These are phyloP conservation scores for Arctium minus DNA, from an alignment of 129 eudicot species.

Conservation along the genomic window DNA sequence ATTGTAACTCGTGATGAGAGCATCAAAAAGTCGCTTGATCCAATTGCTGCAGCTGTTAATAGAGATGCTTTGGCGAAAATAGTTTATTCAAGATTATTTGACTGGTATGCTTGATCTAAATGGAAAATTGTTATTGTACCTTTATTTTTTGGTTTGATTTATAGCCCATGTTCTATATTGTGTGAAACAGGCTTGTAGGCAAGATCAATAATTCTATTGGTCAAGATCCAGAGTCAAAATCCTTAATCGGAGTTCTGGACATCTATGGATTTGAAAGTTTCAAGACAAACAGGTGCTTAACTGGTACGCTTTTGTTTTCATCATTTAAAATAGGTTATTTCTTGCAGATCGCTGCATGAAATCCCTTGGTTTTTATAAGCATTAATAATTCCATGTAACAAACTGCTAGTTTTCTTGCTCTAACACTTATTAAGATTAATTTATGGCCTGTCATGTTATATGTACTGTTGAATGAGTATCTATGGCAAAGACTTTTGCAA, in stretches of 20 bases:
- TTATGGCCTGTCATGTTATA: slow-evolving; percentile 14
- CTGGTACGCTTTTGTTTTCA: slow-evolving; percentile 84
- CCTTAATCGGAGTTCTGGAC: slow-evolving; percentile 88
- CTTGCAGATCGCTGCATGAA: slow-evolving; percentile 46
- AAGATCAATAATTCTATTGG: slow-evolving; percentile 90
- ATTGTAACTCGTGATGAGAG: slow-evolving; percentile 90
- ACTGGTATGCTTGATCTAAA: slow-evolving; percentile 54
- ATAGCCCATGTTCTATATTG: slow-evolving; percentile 9
- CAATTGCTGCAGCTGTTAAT: slow-evolving; percentile 63
- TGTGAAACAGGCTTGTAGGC: slow-evolving; percentile 68
- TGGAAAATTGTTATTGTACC: slow-evolving; percentile 4
- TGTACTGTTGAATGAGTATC: background rate
- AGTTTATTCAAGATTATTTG: slow-evolving; percentile 85
- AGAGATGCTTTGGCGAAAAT: slow-evolving; percentile 96
- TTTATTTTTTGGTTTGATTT: slow-evolving; percentile 1
- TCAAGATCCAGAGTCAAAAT: slow-evolving; percentile 83
- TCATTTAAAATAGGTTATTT: slow-evolving; percentile 38
- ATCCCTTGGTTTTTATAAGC: slow-evolving; percentile 4
- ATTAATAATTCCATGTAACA: background rate
- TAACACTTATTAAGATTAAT: slow-evolving; percentile 8
- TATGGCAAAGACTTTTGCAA: background rate
- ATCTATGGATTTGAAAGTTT: slow-evolving; percentile 99
- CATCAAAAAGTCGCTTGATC: slow-evolving; percentile 81
- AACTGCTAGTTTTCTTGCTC: background rate
- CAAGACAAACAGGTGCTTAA: slow-evolving; percentile 99